Evolutionary conservation across 805 yeast species (phyloP).

Genomic region (Pichia nanzhaoensis): DNA sequence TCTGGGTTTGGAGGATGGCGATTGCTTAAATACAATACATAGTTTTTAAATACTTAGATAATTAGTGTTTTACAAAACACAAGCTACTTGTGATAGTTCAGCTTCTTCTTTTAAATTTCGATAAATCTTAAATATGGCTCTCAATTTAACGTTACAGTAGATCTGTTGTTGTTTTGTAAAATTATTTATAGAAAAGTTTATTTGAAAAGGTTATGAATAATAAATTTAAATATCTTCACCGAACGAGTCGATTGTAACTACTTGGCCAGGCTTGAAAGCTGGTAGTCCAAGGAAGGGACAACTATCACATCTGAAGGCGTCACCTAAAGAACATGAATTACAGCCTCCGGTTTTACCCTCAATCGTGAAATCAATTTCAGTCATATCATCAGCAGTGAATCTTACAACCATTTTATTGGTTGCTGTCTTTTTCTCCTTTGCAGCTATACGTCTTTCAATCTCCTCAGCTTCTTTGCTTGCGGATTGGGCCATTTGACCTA

Average conservation of each 20-base stretch:
- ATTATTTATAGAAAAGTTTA: slow-evolving; percentile 1
- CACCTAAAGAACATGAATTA: slow-evolving; percentile 95
- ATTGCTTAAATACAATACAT: too few relatives aligned
- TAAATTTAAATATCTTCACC: slow-evolving; percentile 60
- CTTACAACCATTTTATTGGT: slow-evolving; percentile 30
- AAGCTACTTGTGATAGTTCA: too few relatives aligned
- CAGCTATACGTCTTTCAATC: slow-evolving; percentile 41
- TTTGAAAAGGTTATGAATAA: neutral
- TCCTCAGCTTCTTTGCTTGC: slow-evolving; percentile 49
- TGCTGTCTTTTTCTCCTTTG: slow-evolving; percentile 12
- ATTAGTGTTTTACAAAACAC: too few relatives aligned
- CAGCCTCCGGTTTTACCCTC: slow-evolving; percentile 97
- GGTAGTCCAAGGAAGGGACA: slow-evolving; percentile 97
- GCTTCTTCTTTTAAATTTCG: too few relatives aligned
- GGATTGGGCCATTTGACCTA: slow-evolving; percentile 42
- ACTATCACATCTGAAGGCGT: slow-evolving; percentile 96
- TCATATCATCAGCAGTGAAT: slow-evolving; percentile 60
- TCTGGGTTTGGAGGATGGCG: too few relatives aligned
- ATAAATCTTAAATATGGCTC: too few relatives aligned
- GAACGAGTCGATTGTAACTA: slow-evolving; percentile 64
- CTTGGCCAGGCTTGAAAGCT: slow-evolving; percentile 97
- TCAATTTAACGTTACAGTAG: too few relatives aligned
- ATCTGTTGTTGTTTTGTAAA: too few relatives aligned
- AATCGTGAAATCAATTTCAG: slow-evolving; percentile 93
- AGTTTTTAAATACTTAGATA: too few relatives aligned